Evolutionary conservation across 164 flowering plant species (phyloP).

Genomic region (Vitis amurensis): DNA sequence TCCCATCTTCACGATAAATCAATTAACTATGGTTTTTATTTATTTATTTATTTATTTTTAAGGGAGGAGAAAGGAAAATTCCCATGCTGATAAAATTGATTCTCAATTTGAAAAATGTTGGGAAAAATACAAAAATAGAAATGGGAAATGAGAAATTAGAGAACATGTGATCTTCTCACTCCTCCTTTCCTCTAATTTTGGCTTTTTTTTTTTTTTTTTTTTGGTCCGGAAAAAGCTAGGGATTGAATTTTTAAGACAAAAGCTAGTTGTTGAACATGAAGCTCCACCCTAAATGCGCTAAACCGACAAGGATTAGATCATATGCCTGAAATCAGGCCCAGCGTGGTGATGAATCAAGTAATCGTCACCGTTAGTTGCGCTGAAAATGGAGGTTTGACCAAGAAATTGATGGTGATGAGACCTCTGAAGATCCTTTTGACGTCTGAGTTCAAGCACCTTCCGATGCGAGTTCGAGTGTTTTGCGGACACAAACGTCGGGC

Average conservation of each 20-base stretch:
- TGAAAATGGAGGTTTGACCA: conserved; percentile 36
- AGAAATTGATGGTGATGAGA: conserved; percentile 40
- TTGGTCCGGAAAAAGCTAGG: not conserved
- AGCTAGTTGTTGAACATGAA: not conserved
- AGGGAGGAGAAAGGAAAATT: not conserved
- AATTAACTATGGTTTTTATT: not conserved
- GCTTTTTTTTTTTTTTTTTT: not conserved
- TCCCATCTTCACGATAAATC: conserved; percentile 1
- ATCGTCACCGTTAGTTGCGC: conserved; percentile 48
- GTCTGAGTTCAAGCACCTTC: conserved; percentile 84
- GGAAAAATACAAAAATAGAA: not conserved
- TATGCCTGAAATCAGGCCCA: conserved; percentile 51
- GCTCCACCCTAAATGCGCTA: conserved; percentile 2
- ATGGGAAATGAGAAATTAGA: conserved; percentile 9
- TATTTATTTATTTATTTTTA: no score
- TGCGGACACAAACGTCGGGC: conserved; percentile 77
- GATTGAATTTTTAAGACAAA: no score
- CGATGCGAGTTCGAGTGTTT: conserved; percentile 92
- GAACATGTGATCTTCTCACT: conserved; percentile 9
- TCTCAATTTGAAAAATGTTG: conserved; percentile 3
- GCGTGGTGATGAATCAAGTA: conserved; percentile 52
- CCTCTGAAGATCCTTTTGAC: conserved; percentile 69
- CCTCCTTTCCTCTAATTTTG: not conserved
- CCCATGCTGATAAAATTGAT: not conserved
- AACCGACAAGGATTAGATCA: conserved; percentile 33